Conservation (phyloP, 1,284 basidiomycete species). For the Xerocomus nothofagi region DNA sequence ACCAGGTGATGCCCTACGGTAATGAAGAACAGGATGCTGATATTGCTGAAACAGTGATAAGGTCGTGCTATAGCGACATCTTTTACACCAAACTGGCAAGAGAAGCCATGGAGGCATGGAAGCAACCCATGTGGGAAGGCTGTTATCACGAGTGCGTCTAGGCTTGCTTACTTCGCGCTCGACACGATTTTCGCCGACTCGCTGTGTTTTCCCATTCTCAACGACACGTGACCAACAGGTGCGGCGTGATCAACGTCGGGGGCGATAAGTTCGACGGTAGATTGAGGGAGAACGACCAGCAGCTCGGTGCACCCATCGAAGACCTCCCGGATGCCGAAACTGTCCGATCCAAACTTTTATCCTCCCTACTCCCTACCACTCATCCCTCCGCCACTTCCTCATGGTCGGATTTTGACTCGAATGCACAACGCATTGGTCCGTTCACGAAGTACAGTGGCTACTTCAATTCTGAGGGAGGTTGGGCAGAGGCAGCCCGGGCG, state of each 20-base stretch:
- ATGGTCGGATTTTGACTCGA: constrained; percentile 12
- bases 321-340: constrained; percentile 37
- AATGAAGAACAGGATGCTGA: not conserved
- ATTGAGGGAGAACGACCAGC: constrained; percentile 59
- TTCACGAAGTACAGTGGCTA: constrained; percentile 53
- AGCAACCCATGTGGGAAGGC: constrained; percentile 63
- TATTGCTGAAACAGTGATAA: constrained; percentile 51
- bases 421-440: constrained; percentile 16
- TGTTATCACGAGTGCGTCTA: constrained; percentile 76
- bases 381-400: not conserved
- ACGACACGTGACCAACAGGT: constrained; percentile 12
- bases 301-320: constrained; percentile 50
- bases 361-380: constrained; percentile 20
- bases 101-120: constrained; percentile 75
- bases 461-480: constrained; percentile 78
- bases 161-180: not conserved
- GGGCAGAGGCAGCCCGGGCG: constrained; percentile 80
- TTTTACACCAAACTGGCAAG: constrained; percentile 73
- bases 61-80: constrained; percentile 66
- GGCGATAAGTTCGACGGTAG: constrained; percentile 29
- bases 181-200: not conserved
- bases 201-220: not conserved
- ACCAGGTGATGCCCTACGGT: not conserved
- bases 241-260: constrained; percentile 29
- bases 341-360: constrained; percentile 28